Conservation (phyloP, 163 green algal species). For the Volvox carteri region DNA sequence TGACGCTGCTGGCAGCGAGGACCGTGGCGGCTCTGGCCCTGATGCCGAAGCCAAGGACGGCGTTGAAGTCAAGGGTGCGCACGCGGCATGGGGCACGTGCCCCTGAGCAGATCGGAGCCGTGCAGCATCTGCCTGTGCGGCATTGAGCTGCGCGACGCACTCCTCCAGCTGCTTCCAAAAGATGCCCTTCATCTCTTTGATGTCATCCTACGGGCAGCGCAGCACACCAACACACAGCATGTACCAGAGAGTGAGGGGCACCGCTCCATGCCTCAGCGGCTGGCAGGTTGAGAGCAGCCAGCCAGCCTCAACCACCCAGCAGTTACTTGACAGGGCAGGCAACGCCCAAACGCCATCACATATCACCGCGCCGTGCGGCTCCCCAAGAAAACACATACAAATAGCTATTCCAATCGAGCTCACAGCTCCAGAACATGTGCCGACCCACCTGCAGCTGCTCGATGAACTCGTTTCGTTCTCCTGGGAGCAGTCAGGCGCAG, state of each 20-base stretch:
- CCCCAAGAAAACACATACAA: too few species aligned
- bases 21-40: not conserved
- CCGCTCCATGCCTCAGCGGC: too few species aligned
- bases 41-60: not conserved
- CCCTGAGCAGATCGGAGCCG: not conserved
- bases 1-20: not conserved
- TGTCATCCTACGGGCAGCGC: conserved; percentile 70
- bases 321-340: not conserved
- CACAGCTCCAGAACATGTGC: too few species aligned
- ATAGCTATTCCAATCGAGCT: too few species aligned
- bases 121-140: conserved; percentile 23
- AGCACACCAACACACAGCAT: not conserved
- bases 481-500: too few species aligned
- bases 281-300: not conserved
- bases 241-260: not conserved
- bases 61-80: not conserved
- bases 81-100: too few species aligned
- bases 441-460: conserved; percentile 82
- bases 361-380: too few species aligned
- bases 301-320: not conserved
- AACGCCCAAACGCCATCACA: not conserved
- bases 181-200: conserved; percentile 87
- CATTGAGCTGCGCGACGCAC: conserved; percentile 68
- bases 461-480: conserved; percentile 82
- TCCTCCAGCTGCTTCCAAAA: conserved; percentile 84